A percentile compares a stretch with the other conserved stretches of the same genome.
These are phyloP conservation scores for Fomitopsis serialis DNA, from an alignment of 768 basidiomycete species.

Conservation along the genomic window DNA sequence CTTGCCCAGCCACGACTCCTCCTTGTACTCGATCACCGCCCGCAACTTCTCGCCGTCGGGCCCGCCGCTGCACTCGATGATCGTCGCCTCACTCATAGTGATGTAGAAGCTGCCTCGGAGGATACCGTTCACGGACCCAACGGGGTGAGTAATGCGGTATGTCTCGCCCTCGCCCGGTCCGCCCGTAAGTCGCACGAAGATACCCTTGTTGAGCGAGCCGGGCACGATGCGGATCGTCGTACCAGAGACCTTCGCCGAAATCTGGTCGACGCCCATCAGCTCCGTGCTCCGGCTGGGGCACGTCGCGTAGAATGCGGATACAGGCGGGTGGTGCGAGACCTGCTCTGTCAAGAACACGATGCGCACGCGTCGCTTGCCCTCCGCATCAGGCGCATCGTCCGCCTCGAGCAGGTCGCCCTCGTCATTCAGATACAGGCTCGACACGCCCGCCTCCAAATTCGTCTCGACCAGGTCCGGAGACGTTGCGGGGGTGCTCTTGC, in stretches of 20 bases:
- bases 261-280: slow-evolving; percentile 84
- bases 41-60: slow-evolving; percentile 57
- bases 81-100: slow-evolving; percentile 74
- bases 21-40: slow-evolving; percentile 90
- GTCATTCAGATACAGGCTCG: slow-evolving; percentile 51
- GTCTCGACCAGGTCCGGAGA: slow-evolving; percentile 42
- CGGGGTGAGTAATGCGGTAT: slow-evolving; percentile 88
- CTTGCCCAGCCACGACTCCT: slow-evolving; percentile 94
- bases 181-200: slow-evolving; percentile 74
- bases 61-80: slow-evolving; percentile 76
- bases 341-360: slow-evolving; percentile 88
- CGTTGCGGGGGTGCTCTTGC: slow-evolving; percentile 50
- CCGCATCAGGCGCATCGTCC: slow-evolving; percentile 24
- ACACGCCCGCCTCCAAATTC: slow-evolving; percentile 49
- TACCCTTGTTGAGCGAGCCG: slow-evolving; percentile 82
- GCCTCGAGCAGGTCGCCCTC: slow-evolving; percentile 26
- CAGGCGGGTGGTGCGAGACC: slow-evolving; percentile 94
- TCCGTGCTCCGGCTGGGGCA: slow-evolving; percentile 74
- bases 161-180: slow-evolving; percentile 72
- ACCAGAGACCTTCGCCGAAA: slow-evolving; percentile 86
- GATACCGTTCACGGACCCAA: slow-evolving; percentile 87
- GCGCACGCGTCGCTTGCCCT: slow-evolving; percentile 41
- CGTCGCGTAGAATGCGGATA: slow-evolving; percentile 76
- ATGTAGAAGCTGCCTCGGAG: slow-evolving; percentile 89
- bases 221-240: slow-evolving; percentile 80